Conservation (phyloP, 108 stramenopile genomes). For the Pseudonitzschia delicatissima region DNA sequence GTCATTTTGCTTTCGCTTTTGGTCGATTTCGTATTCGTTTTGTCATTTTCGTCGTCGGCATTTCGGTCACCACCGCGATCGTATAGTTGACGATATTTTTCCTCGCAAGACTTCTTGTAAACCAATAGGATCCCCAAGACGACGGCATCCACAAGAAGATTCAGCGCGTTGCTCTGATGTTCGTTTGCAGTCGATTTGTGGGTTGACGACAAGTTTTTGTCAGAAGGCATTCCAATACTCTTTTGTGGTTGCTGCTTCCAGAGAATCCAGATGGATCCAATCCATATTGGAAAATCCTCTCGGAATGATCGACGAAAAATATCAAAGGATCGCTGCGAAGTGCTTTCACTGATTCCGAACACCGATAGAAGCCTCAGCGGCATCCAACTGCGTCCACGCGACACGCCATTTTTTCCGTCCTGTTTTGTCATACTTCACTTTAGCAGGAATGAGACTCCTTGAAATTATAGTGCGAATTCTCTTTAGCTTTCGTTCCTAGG, state of each 20-base stretch:
- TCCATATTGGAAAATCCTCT: constrained; percentile 10
- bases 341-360: not conserved
- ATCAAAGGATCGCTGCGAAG: no score
- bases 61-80: not conserved
- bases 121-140: constrained; percentile 10
- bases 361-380: not conserved
- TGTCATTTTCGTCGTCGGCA: not conserved
- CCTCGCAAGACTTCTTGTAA: constrained; percentile 10
- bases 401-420: no score
- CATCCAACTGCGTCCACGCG: not conserved
- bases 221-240: not conserved
- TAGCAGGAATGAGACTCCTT: no score
- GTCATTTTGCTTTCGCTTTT: not conserved
- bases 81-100: not conserved
- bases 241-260: constrained; percentile 11
- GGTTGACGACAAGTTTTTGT: not conserved
- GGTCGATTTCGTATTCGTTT: not conserved
- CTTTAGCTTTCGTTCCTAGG: no score
- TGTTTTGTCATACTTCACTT: no score
- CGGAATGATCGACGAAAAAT: not conserved
- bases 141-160: constrained; percentile 3
- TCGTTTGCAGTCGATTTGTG: not conserved
- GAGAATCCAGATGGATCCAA: constrained; percentile 5
- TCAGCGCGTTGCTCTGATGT: not conserved
- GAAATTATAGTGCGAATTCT: no score